Evolutionary conservation across 495 filamentous ascomycete species (phyloP), one percentile per base, ranked within the genome.

Genomic region (Halenospora varia): DNA sequence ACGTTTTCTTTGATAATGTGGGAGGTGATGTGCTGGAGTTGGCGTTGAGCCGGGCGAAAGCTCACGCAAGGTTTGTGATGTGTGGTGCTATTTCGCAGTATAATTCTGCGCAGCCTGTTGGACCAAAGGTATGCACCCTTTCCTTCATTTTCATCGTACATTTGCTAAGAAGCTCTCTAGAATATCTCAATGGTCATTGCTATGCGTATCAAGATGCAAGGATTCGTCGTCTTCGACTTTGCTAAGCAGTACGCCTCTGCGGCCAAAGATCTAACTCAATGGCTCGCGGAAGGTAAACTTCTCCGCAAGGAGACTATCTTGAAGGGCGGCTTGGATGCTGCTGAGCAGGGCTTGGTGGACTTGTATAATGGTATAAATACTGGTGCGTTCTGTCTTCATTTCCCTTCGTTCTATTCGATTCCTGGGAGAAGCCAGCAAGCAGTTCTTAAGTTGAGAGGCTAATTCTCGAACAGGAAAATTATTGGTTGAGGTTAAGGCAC

Each of bases 1-100:
- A 89, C 56, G 76, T 89, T 19, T 88, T 80, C 63, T 88, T 80
- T 66, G 87, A 88, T 62, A 88, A 88, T 63, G 86, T 88, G n/a
- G 85, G 85, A 1, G 86, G 85, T 0, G 74, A 81, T 55, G 82
- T 88, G 55, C 73, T 88, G 57, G 83, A 88, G 58, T 56, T 82
- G 44, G 84, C 83, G 62, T 69, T 88, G 22, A 65, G 63, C 10
- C 73, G 79, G 22, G 75, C 87, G 56, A 82, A 81, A 63, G 59
- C 66, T 49, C 65, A 69, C 62, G 77, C 84, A 0, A 77, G 86
- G 17, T 78, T 89, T 64, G 81, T 83, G 19, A 80, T 82, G 53
- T 87, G 84, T 66, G 85, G 86, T 10, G 71, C 75, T 13, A 73
- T 80, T n/a, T 69, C 66, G 25, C 68, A 71, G 46, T 80, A 80